These are phyloP conservation scores for Aspergillus affinis DNA, from an alignment of 495 filamentous ascomycete genomes.

Conservation along the genomic window DNA sequence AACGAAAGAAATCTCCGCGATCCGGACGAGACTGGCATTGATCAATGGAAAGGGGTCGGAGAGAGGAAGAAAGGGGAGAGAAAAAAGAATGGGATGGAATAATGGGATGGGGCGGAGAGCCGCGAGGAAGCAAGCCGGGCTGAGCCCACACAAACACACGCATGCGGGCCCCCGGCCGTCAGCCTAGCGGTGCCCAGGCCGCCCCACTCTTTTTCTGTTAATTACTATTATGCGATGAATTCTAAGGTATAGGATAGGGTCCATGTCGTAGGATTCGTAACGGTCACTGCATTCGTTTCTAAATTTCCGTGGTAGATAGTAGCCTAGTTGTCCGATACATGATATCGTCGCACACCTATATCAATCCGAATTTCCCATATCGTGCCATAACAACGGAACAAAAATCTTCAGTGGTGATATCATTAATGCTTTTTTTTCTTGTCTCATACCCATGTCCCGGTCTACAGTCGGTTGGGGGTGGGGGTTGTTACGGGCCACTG, in stretches of 20 bases:
- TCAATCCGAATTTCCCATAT: constrained; percentile 17
- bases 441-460: constrained; percentile 16
- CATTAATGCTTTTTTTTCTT: constrained; percentile 15
- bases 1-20: neutral
- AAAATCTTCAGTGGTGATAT: constrained; percentile 20
- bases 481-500: constrained; percentile 77
- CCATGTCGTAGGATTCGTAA: constrained; percentile 11
- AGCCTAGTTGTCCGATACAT: constrained; percentile 5
- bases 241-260: too few relatives aligned
- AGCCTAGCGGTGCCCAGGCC: neutral
- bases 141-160: constrained; percentile 16
- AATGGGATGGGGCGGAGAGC: neutral
- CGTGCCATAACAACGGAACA: constrained; percentile 17
- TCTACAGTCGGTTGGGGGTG: constrained; percentile 69
- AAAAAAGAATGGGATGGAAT: constrained; percentile 14
- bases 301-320: constrained; percentile 1
- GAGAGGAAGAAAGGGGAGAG: constrained; percentile 10
- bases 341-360: constrained; percentile 15
- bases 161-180: constrained; percentile 24
- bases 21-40: neutral
- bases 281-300: constrained; percentile 24
- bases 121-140: neutral
- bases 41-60: constrained; percentile 19
- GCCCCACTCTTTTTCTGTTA: neutral
- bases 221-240: constrained; percentile 5